Conservation (phyloP, 1,284 basidiomycete species). For the Sanghuangporus weigelae region DNA sequence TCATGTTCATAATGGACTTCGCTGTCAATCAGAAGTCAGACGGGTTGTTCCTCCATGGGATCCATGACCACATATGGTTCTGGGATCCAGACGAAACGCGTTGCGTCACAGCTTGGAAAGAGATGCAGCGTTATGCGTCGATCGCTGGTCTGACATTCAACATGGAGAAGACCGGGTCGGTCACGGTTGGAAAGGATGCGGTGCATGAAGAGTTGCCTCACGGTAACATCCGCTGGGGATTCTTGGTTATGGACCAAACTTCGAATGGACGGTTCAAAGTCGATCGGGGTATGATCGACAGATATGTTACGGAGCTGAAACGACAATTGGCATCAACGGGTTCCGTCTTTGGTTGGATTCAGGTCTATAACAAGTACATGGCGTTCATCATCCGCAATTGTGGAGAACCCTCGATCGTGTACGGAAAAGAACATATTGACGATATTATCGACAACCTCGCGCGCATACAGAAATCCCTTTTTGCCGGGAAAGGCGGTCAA, state of each 20-base stretch:
- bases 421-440: constrained; percentile 30
- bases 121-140: constrained; percentile 32
- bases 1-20: constrained; percentile 40
- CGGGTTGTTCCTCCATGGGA: constrained; percentile 35
- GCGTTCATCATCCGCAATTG: constrained; percentile 37
- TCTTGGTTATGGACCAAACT: constrained; percentile 32
- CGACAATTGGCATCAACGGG: constrained; percentile 34
- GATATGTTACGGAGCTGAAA: constrained; percentile 34
- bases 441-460: constrained; percentile 33
- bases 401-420: constrained; percentile 34
- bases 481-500: constrained; percentile 27
- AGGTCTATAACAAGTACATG: constrained; percentile 41
- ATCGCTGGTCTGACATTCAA: constrained; percentile 35
- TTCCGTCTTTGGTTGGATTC: constrained; percentile 39
- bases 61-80: constrained; percentile 39
- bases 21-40: constrained; percentile 35
- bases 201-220: constrained; percentile 25
- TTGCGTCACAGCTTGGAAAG: constrained; percentile 32
- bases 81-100: constrained; percentile 30
- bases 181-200: constrained; percentile 25
- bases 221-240: constrained; percentile 38
- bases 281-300: constrained; percentile 33
- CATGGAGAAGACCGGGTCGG: constrained; percentile 34
- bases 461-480: constrained; percentile 34
- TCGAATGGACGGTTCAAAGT: constrained; percentile 30